Percentiles rank a stretch among this genome's conserved stretches.
phyloP scores from a whole-genome alignment of 140 eudicot genomes.

The Bidens hawaiensis region DNA sequence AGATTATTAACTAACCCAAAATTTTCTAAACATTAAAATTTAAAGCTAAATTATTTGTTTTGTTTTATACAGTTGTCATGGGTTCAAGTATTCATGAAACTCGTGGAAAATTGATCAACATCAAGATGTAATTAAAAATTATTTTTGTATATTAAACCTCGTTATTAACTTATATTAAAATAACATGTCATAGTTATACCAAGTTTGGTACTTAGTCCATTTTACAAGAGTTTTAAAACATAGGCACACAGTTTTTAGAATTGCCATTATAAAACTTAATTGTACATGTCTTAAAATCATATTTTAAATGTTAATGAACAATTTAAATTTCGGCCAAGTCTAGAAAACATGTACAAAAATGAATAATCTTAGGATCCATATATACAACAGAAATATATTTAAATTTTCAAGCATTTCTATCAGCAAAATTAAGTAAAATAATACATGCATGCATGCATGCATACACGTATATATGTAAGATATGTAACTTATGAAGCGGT shows the following conservation, averaged over 20 bases:
- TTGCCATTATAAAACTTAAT: too few species aligned
- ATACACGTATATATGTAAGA: too few species aligned
- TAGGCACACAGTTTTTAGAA: neutral
- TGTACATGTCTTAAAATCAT: too few species aligned
- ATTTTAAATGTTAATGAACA: neutral
- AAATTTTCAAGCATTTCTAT: neutral
- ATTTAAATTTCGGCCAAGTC: neutral
- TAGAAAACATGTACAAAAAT: neutral
- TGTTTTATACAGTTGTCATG: too few species aligned
- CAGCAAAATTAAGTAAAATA: neutral
- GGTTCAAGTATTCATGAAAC: too few species aligned
- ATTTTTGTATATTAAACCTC: neutral
- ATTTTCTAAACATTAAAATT: too few species aligned
- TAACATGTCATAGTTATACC: neutral
- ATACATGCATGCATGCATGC: too few species aligned
- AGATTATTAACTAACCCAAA: too few species aligned
- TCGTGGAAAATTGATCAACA: neutral
- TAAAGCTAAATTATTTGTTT: too few species aligned
- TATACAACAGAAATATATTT: neutral
- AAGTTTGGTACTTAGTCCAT: neutral
- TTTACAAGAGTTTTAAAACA: neutral
- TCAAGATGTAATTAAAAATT: neutral
- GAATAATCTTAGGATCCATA: neutral
- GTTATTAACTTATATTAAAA: neutral
- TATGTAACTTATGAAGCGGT: neutral